phyloP scores from a whole-genome alignment of 306 rosid genomes.

The Sindora glabra region DNA sequence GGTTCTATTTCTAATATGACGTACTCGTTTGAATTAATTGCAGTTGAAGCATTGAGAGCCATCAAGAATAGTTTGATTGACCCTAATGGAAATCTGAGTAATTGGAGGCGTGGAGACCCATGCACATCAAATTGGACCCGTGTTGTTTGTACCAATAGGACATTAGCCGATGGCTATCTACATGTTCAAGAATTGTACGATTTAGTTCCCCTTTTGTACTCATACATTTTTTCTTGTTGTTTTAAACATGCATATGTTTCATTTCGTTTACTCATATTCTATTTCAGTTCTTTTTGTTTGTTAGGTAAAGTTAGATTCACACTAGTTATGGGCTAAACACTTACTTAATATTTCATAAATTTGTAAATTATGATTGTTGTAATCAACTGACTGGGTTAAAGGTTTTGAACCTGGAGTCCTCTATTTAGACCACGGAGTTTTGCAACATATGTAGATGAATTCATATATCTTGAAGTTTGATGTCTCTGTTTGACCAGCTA shows the following conservation, averaged over 20 bases:
- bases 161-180: conserved; percentile 51
- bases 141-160: conserved; percentile 52
- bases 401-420: neutral
- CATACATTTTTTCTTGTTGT: too few relatives aligned
- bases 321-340: neutral
- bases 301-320: neutral
- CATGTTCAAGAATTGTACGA: conserved; percentile 75
- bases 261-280: neutral
- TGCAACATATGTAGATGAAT: neutral
- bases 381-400: neutral
- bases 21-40: conserved; percentile 21
- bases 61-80: conserved; percentile 56
- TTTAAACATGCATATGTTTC: neutral
- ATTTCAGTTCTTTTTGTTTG: neutral
- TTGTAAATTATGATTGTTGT: neutral
- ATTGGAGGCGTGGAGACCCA: conserved; percentile 77
- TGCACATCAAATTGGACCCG: conserved; percentile 74
- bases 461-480: neutral
- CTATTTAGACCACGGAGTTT: neutral
- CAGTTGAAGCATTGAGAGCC: conserved; percentile 65
- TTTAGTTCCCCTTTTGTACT: conserved; percentile 9
- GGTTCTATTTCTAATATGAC: conserved; percentile 9
- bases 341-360: neutral
- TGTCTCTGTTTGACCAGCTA: conserved; percentile 5
- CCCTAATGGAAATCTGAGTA: conserved; percentile 63